Base-by-base conservation (phyloP, 352 stramenopile species). In the Aphanomyces cochlioides region DNA sequence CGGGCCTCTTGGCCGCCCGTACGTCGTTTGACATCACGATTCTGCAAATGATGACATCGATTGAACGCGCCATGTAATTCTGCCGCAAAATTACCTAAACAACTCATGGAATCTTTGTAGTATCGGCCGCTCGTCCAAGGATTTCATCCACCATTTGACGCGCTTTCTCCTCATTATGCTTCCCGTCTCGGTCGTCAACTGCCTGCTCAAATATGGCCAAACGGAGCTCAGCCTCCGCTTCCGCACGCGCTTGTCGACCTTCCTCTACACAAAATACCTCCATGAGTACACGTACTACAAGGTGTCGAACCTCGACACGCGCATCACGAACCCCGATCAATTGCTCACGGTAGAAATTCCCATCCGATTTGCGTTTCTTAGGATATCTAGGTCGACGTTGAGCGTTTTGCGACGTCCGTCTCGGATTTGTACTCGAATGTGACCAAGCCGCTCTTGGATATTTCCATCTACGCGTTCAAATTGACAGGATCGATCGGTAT, bases 221-320 rank as follows among this genome's bases (percentile, higher is more conserved):
- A 88, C 85, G 13, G 85, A 93, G 73, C 74, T 93, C 10, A 89
- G 78, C 66, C 78, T 96, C 38, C 84, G 89, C 61, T 95, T 95
- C 74, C 86, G 90, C 15, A 85, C 85, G 67, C 75, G 90, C 13
- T 78, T 97, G 10, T 96, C 89, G 3, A 77, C 72, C 61, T 78
- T 95, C 66, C 69, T 97, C 36, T 93, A 96, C 78, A 76, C 70
- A 38, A 83, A 93, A 47, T 97, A 96, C 74, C 76, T 96, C 66
- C 85, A 90, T 69, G 85, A 85, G 2, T 96, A 96, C 64, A 88
- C 89, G 56, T 96, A 92, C 78, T 97, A 96, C 81, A 93, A 93
- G 59, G 86, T 96, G 50, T 90, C 89, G 5, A 96, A 97, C 72
- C 70, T 96, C 47, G 89, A 96, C 75, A 90, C 87, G 65, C 87